phyloP scores from a whole-genome alignment of 2,329 filamentous ascomycete species.

The Curvularia sp. region DNA sequence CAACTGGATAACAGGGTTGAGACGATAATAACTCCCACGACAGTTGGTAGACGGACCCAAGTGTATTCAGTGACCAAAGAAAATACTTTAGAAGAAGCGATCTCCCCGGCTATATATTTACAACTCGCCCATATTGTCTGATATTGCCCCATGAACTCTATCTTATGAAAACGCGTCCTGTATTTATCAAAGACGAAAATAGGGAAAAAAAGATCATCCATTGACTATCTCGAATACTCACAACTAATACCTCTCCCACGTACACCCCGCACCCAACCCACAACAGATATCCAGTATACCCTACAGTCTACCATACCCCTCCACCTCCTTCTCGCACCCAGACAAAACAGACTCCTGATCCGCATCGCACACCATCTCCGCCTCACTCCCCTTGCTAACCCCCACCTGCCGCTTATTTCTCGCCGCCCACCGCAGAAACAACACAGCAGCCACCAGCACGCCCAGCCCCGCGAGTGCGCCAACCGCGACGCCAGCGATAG shows the following conservation, averaged over 20 bases:
- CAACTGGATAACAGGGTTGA: no score
- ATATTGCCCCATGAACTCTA: no score
- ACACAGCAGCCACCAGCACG: constrained; percentile 19
- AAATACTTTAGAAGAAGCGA: no score
- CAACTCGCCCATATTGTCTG: no score
- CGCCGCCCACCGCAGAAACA: constrained; percentile 17
- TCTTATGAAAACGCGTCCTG: no score
- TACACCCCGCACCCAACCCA: background rate
- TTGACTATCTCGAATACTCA: no score
- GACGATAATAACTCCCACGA: no score
- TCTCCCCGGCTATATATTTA: no score
- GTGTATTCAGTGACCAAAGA: no score
- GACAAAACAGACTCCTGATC: background rate
- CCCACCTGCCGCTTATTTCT: constrained; percentile 4
- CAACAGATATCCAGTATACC: background rate
- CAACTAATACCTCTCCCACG: background rate
- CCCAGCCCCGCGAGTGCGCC: constrained; percentile 21
- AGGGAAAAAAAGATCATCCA: no score
- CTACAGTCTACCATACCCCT: background rate
- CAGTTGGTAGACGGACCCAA: no score
- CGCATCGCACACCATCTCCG: background rate
- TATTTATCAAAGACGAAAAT: no score
- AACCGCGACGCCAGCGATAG: constrained; percentile 25
- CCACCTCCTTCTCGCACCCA: background rate
- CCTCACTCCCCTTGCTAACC: background rate